These are phyloP conservation scores for Voacanga thouarsii DNA, from an alignment of 257 asterid species.

Conservation along the genomic window DNA sequence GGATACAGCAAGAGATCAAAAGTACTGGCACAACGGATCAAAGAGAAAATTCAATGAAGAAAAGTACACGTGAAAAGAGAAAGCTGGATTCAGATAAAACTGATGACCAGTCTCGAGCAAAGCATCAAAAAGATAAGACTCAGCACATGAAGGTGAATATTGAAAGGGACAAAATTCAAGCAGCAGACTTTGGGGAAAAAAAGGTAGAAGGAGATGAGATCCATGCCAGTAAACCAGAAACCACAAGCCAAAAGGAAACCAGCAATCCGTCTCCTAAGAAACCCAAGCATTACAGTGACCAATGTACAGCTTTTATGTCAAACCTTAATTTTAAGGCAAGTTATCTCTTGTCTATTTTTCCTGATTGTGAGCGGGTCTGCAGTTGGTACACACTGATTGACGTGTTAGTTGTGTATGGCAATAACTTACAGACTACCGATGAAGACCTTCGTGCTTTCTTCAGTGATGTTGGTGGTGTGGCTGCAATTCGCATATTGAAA, in stretches of 20 bases:
- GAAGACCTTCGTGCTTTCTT: constrained; percentile 66
- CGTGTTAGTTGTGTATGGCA: constrained; percentile 11
- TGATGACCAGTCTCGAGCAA: constrained; percentile 57
- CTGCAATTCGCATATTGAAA: constrained; percentile 64
- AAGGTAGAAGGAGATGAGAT: constrained; percentile 33
- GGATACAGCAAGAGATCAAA: constrained; percentile 71
- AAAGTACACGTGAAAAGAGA: constrained; percentile 70
- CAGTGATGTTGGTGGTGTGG: constrained; percentile 87
- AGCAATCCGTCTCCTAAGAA: constrained; percentile 42
- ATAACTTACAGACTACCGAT: constrained; percentile 51
- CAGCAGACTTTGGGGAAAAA: constrained; percentile 35
- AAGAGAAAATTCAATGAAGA: constrained; percentile 44
- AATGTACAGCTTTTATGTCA: constrained; percentile 85
- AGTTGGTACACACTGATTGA: neutral
- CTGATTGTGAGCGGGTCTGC: constrained; percentile 4
- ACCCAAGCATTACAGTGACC: constrained; percentile 55
- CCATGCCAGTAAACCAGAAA: constrained; percentile 30
- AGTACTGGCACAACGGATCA: constrained; percentile 35
- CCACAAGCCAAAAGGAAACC: constrained; percentile 37
- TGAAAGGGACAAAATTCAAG: constrained; percentile 38
- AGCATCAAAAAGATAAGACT: constrained; percentile 59
- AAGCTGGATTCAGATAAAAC: constrained; percentile 43
- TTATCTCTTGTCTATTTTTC: constrained; percentile 8
- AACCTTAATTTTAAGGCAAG: constrained; percentile 68
- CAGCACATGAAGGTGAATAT: constrained; percentile 34